These are phyloP conservation scores for Cladosporium cucumerinum DNA, from an alignment of 2,329 filamentous ascomycete genomes.

Conservation along the genomic window DNA sequence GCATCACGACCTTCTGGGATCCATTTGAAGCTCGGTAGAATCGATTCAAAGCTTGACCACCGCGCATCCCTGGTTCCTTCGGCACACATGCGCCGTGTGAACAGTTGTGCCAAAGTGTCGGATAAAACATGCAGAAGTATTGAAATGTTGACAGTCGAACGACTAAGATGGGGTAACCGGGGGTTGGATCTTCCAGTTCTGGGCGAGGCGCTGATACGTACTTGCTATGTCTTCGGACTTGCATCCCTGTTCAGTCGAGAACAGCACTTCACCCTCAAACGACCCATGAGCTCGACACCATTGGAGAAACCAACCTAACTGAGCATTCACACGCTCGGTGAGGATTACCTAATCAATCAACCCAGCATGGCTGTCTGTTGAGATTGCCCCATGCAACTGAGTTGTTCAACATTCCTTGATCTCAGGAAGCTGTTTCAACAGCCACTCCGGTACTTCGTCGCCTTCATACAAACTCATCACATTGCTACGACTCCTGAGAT, in stretches of 20 bases:
- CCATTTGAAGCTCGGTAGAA: neutral
- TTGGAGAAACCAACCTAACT: neutral
- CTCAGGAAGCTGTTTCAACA: neutral
- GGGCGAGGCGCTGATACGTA: neutral
- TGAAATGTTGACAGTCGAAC: neutral
- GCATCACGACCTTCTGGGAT: slow-evolving; percentile 2
- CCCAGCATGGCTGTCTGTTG: neutral
- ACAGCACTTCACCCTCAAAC: neutral
- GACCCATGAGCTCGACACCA: neutral
- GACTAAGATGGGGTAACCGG: neutral
- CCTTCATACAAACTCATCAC: slow-evolving; percentile 11
- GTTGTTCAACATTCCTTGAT: neutral
- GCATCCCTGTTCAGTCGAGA: neutral
- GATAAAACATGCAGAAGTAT: neutral
- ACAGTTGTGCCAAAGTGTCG: neutral
- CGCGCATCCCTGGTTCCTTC: too few relatives aligned
- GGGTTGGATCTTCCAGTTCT: neutral
- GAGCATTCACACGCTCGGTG: neutral
- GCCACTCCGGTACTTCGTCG: neutral
- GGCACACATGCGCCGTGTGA: too few relatives aligned
- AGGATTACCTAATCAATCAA: neutral
- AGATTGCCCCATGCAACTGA: neutral
- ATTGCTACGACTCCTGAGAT: slow-evolving; percentile 20
- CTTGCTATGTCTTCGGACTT: neutral
- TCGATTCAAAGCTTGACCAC: neutral